A percentile compares a stretch with the other conserved stretches of the same genome.
phyloP scores from a whole-genome alignment of 1,284 basidiomycete genomes.

The Pterulicium gracile region DNA sequence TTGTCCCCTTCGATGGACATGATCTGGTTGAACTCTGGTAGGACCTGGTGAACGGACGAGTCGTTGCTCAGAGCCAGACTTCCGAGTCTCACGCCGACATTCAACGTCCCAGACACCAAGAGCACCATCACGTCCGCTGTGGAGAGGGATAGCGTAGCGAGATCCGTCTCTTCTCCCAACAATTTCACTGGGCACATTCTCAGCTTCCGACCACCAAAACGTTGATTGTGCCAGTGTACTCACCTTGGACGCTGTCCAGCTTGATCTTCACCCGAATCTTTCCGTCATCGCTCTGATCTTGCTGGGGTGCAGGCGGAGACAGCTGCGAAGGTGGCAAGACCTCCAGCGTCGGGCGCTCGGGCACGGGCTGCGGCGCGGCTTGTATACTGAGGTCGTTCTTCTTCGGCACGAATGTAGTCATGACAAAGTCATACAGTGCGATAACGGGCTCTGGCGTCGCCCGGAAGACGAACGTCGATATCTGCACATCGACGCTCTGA shows the following conservation, averaged over 20 bases:
- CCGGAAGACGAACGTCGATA: conserved; percentile 90
- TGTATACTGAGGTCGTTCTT: conserved; percentile 10
- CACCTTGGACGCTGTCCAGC: conserved; percentile 81
- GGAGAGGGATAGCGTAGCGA: conserved; percentile 86
- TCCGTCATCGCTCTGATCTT: conserved; percentile 24
- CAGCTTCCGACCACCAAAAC: conserved; percentile 3
- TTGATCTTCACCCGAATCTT: conserved; percentile 83
- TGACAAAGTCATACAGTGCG: conserved; percentile 92
- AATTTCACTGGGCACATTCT: conserved; percentile 52
- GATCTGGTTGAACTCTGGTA: conserved; percentile 76
- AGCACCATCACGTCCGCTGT: conserved; percentile 86
- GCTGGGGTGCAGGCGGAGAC: neutral
- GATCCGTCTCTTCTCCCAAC: conserved; percentile 60
- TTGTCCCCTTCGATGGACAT: conserved; percentile 94
- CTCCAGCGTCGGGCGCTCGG: neutral
- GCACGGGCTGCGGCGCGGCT: neutral
- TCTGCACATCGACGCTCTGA: conserved; percentile 78
- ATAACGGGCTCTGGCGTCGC: conserved; percentile 90
- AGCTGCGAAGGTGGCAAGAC: neutral
- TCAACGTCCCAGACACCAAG: conserved; percentile 66
- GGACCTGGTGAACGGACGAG: conserved; percentile 38
- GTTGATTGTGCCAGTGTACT: conserved; percentile 14
- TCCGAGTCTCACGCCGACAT: conserved; percentile 78
- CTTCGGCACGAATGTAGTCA: conserved; percentile 84
- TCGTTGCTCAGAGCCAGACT: conserved; percentile 84